Evolutionary conservation across 352 stramenopile species (phyloP).

Genomic region (Pythium pyrilobum): DNA sequence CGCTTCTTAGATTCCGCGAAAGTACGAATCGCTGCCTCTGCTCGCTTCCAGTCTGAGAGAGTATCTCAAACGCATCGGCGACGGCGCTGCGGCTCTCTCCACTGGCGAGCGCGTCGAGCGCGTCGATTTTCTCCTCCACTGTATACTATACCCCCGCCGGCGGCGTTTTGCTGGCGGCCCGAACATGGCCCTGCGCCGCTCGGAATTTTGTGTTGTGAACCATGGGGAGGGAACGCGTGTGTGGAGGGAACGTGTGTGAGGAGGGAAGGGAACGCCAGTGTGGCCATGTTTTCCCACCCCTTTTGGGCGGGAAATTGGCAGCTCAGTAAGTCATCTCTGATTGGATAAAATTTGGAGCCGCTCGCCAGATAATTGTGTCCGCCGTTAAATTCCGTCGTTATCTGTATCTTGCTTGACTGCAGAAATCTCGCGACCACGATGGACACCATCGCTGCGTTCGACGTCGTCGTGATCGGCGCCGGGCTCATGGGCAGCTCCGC

Average conservation of each 20-base stretch:
- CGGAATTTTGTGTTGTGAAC: not conserved
- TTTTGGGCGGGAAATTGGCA: not conserved
- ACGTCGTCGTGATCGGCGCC: constrained; percentile 53
- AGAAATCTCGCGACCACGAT: too few species aligned
- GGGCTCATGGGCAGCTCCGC: constrained; percentile 65
- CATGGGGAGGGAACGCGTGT: not conserved
- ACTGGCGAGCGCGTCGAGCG: not conserved
- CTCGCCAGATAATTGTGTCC: not conserved
- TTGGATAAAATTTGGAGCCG: not conserved
- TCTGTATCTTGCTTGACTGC: too few species aligned
- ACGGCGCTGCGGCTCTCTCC: not conserved
- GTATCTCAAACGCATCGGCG: not conserved
- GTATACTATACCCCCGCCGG: not conserved
- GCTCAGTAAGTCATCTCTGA: not conserved
- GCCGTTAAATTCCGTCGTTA: constrained; percentile 2
- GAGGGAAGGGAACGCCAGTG: not conserved
- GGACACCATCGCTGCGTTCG: constrained; percentile 12
- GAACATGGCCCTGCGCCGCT: not conserved
- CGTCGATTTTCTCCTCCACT: not conserved
- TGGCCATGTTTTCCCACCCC: not conserved
- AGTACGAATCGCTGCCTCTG: not conserved
- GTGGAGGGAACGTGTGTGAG: not conserved
- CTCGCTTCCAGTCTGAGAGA: not conserved
- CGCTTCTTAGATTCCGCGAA: not conserved
- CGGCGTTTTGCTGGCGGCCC: not conserved